A percentile compares a stretch with the other conserved stretches of the same genome.
These are phyloP conservation scores for Neurospora crassa DNA, from an alignment of 2,329 filamentous ascomycete species.

Conservation along the genomic window DNA sequence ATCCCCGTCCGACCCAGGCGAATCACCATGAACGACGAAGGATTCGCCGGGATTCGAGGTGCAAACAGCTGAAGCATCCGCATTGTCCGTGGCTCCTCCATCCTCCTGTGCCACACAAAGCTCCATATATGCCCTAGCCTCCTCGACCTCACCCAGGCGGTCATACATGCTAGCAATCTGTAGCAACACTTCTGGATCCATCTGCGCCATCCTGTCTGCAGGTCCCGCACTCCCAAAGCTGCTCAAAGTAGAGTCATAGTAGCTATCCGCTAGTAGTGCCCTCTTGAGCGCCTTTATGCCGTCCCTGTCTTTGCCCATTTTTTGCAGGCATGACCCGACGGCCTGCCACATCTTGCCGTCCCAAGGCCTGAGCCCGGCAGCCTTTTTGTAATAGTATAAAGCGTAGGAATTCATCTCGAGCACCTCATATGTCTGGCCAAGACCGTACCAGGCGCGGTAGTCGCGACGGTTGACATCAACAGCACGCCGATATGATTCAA, in stretches of 20 bases:
- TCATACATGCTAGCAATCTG: slow-evolving; percentile 90
- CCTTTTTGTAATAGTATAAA: slow-evolving; percentile 94
- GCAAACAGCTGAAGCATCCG: slow-evolving; percentile 24
- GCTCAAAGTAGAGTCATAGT: slow-evolving; percentile 58
- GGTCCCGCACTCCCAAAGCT: slow-evolving; percentile 40
- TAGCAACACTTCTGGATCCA: slow-evolving; percentile 84
- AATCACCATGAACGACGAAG: slow-evolving; percentile 47
- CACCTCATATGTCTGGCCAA: slow-evolving; percentile 95
- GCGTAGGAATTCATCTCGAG: slow-evolving; percentile 97
- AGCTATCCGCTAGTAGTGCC: slow-evolving; percentile 77
- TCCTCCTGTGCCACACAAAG: slow-evolving; percentile 88
- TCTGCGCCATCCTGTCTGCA: slow-evolving; percentile 44
- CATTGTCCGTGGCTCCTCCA: slow-evolving; percentile 40
- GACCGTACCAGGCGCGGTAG: slow-evolving; percentile 94
- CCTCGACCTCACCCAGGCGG: slow-evolving; percentile 62
- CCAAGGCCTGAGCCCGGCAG: slow-evolving; percentile 84
- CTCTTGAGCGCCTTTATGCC: slow-evolving; percentile 94
- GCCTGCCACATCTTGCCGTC: slow-evolving; percentile 99
- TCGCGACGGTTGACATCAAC: slow-evolving; percentile 95
- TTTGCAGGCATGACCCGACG: slow-evolving; percentile 82
- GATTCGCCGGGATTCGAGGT: slow-evolving; percentile 34
- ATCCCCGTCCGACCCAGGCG: slow-evolving; percentile 31
- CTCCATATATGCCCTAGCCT: slow-evolving; percentile 92
- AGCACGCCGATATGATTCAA: slow-evolving; percentile 90
- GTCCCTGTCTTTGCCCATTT: slow-evolving; percentile 78